phyloP scores from a whole-genome alignment of 2,329 filamentous ascomycete species.

The Colletotrichum falcatum region DNA sequence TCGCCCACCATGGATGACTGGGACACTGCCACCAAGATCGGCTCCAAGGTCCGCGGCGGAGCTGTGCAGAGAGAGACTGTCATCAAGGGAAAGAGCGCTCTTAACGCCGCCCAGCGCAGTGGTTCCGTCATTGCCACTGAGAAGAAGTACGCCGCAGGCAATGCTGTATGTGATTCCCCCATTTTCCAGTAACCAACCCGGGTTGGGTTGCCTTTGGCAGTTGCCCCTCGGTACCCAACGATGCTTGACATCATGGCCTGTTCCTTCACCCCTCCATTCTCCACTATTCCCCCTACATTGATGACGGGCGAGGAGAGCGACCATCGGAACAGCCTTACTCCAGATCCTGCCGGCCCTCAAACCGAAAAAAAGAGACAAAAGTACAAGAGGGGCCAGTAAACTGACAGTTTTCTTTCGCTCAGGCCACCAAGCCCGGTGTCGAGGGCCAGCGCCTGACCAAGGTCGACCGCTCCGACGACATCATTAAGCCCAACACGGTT shows the following conservation, averaged over 20 bases:
- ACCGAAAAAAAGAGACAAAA: neutral
- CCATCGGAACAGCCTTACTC: too few relatives aligned
- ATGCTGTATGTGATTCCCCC: constrained; percentile 72
- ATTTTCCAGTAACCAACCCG: neutral
- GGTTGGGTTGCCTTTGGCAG: neutral
- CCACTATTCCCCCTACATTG: constrained; percentile 26
- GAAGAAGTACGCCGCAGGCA: constrained; percentile 87
- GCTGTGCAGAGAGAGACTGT: constrained; percentile 83
- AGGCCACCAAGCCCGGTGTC: constrained; percentile 65
- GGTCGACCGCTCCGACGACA: constrained; percentile 96
- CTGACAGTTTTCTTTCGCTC: constrained; percentile 41
- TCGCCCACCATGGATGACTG: constrained; percentile 80
- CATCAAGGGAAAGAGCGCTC: constrained; percentile 81
- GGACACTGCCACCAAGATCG: constrained; percentile 93
- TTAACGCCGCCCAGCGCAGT: constrained; percentile 90
- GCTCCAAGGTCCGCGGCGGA: constrained; percentile 82
- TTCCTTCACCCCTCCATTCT: constrained; percentile 22
- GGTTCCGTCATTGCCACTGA: constrained; percentile 85
- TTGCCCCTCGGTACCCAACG: neutral
- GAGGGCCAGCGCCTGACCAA: constrained; percentile 98
- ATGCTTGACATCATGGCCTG: constrained; percentile 34
- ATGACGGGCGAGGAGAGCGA: neutral
- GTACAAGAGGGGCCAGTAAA: neutral
- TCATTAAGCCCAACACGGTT: constrained; percentile 95
- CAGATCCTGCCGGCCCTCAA: neutral